phyloP scores from a whole-genome alignment of 2,329 filamentous ascomycete species.

The Cephalotrichum gorgonifer region DNA sequence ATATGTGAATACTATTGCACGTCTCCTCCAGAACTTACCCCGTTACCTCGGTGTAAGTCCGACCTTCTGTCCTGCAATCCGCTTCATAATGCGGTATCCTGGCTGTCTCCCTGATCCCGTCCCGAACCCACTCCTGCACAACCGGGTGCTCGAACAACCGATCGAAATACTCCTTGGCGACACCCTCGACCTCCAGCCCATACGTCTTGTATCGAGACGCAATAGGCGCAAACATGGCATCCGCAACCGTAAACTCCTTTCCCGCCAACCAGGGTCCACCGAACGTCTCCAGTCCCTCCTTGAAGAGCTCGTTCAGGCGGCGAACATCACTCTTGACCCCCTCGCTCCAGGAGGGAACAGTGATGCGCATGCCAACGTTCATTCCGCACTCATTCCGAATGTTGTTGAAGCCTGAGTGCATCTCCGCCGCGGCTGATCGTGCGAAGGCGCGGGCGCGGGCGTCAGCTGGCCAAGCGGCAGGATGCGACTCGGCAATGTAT shows the following conservation, averaged over 20 bases:
- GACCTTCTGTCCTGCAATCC: constrained; percentile 13
- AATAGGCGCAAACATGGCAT: constrained; percentile 31
- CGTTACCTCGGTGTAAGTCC: too few relatives aligned
- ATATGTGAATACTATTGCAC: too few relatives aligned
- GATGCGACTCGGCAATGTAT: constrained; percentile 31
- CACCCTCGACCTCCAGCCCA: constrained; percentile 18
- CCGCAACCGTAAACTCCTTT: constrained; percentile 22
- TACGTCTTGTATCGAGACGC: constrained; percentile 28
- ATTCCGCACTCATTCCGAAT: constrained; percentile 30
- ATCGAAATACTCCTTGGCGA: constrained; percentile 21
- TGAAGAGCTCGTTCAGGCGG: constrained; percentile 24
- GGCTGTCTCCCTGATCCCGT: constrained; percentile 23
- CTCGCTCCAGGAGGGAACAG: constrained; percentile 16
- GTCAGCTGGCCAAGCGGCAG: constrained; percentile 30
- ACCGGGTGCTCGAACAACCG: constrained; percentile 21
- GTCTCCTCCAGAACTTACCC: too few relatives aligned
- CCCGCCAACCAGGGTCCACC: constrained; percentile 31
- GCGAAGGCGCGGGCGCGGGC: constrained; percentile 29
- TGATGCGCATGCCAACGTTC: constrained; percentile 28
- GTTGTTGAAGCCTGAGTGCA: constrained; percentile 32
- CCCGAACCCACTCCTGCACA: constrained; percentile 26
- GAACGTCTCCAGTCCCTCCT: constrained; percentile 24
- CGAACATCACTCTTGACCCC: constrained; percentile 22
- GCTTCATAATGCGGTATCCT: constrained; percentile 25
- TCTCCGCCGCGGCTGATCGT: constrained; percentile 31